Conservation (phyloP, 2,329 filamentous ascomycete species). For the Orbilia ellipsospora region DNA sequence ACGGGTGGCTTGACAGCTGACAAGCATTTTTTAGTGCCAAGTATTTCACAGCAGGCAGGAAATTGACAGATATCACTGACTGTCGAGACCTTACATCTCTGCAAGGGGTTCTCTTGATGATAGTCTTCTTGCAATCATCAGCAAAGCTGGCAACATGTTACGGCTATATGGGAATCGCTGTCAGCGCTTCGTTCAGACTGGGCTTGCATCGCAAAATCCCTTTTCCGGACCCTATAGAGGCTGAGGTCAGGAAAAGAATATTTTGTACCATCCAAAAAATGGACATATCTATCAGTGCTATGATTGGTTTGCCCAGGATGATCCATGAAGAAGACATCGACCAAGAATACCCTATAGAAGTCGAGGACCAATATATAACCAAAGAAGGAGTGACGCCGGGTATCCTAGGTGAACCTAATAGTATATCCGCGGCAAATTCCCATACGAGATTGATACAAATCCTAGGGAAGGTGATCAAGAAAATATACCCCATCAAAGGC, state of each 20-base stretch:
- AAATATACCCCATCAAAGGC: slow-evolving; percentile 74
- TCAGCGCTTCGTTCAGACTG: slow-evolving; percentile 79
- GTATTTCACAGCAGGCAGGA: slow-evolving; percentile 76
- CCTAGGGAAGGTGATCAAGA: slow-evolving; percentile 73
- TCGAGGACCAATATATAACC: slow-evolving; percentile 76
- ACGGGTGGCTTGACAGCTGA: slow-evolving; percentile 14
- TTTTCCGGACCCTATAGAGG: slow-evolving; percentile 72
- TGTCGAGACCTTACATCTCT: slow-evolving; percentile 75
- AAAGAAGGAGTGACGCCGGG: slow-evolving; percentile 70
- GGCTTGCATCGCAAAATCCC: slow-evolving; percentile 79
- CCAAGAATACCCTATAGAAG: slow-evolving; percentile 72
- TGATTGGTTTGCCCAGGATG: slow-evolving; percentile 74
- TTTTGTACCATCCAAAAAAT: slow-evolving; percentile 77
- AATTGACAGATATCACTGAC: slow-evolving; percentile 71
- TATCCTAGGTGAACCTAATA: slow-evolving; percentile 65
- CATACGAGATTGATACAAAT: slow-evolving; percentile 74
- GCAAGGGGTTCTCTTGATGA: slow-evolving; percentile 81
- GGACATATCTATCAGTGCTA: slow-evolving; percentile 76
- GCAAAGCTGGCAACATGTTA: slow-evolving; percentile 83
- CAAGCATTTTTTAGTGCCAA: slow-evolving; percentile 69
- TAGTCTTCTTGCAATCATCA: slow-evolving; percentile 81
- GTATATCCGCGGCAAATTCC: slow-evolving; percentile 73
- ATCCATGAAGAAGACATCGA: slow-evolving; percentile 74
- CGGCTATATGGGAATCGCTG: slow-evolving; percentile 80
- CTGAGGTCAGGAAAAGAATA: slow-evolving; percentile 72